phyloP scores from a whole-genome alignment of 2,329 filamentous ascomycete species.

The Stemphylium vesicarium region DNA sequence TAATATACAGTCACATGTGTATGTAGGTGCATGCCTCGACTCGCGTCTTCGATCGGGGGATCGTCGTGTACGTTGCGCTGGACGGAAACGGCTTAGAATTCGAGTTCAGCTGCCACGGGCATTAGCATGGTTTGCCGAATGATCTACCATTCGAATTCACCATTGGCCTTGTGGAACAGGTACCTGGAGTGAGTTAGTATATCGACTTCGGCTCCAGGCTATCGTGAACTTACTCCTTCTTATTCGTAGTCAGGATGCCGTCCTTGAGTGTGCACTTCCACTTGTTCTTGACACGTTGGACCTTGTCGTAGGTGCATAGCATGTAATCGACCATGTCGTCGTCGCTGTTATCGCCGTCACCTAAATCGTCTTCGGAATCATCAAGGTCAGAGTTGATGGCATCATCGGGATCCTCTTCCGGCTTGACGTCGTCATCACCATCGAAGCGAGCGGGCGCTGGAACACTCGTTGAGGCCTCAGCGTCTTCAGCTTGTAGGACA shows the following conservation, averaged over 20 bases:
- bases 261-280: constrained; percentile 98
- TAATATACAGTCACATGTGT: constrained; percentile 1
- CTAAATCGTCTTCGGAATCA: constrained; percentile 82
- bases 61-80: constrained; percentile 10
- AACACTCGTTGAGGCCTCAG: constrained; percentile 31
- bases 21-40: background rate
- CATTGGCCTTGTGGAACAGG: constrained; percentile 96
- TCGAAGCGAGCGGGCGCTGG: constrained; percentile 55
- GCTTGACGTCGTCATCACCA: constrained; percentile 65
- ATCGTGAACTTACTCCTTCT: constrained; percentile 73
- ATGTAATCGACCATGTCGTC: constrained; percentile 87
- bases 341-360: constrained; percentile 86
- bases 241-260: constrained; percentile 89
- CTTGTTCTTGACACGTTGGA: constrained; percentile 97
- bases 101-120: constrained; percentile 30
- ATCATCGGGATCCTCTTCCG: constrained; percentile 73
- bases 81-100: constrained; percentile 23
- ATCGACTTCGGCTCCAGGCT: background rate
- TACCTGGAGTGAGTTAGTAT: constrained; percentile 62
- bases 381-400: constrained; percentile 99
- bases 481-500: constrained; percentile 62
- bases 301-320: constrained; percentile 99
- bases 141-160: constrained; percentile 94
- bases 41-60: constrained; percentile 10
- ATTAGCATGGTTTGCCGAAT: constrained; percentile 24